Percentiles rank a stretch among this genome's conserved stretches.
Evolutionary conservation across 352 stramenopile genomes (phyloP).

Genomic region (Albugo laibachii): DNA sequence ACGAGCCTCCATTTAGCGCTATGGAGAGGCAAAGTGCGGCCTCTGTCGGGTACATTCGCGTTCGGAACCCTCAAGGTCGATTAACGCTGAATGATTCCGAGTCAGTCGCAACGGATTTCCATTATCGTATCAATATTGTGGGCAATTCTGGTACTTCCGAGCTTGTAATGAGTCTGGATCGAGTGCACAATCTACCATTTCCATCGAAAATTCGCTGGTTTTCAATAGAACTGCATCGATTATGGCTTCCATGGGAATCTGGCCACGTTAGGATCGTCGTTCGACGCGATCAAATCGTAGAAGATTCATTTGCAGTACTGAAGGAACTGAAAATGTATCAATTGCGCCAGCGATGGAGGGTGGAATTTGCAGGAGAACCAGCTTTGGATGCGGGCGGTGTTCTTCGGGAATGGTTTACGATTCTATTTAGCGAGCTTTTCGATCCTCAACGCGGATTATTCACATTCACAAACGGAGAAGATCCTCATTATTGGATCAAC

Average conservation of each 20-base stretch:
- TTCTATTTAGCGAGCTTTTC: conserved; percentile 68
- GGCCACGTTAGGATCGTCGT: conserved; percentile 66
- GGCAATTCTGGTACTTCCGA: conserved; percentile 43
- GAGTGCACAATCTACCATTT: conserved; percentile 59
- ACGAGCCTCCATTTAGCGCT: conserved; percentile 20
- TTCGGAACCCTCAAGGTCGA: conserved; percentile 40
- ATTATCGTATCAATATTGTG: conserved; percentile 69
- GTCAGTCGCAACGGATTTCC: conserved; percentile 42
- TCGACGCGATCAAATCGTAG: conserved; percentile 52
- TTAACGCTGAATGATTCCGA: conserved; percentile 66
- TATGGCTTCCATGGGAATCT: conserved; percentile 70
- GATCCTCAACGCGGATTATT: conserved; percentile 64
- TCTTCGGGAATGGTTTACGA: conserved; percentile 80
- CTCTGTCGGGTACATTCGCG: conserved; percentile 57
- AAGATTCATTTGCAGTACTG: conserved; percentile 73
- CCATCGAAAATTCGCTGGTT: conserved; percentile 65
- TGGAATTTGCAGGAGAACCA: conserved; percentile 73
- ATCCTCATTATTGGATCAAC: conserved; percentile 75
- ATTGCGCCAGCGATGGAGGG: conserved; percentile 59
- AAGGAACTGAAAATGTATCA: conserved; percentile 61
- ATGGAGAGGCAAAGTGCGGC: conserved; percentile 38
- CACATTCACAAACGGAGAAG: conserved; percentile 37
- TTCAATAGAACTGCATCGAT: conserved; percentile 54
- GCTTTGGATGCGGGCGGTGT: conserved; percentile 75
- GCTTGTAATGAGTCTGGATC: conserved; percentile 70